Conservation (phyloP, 805 yeast genomes). For the Pichia scutulata region DNA sequence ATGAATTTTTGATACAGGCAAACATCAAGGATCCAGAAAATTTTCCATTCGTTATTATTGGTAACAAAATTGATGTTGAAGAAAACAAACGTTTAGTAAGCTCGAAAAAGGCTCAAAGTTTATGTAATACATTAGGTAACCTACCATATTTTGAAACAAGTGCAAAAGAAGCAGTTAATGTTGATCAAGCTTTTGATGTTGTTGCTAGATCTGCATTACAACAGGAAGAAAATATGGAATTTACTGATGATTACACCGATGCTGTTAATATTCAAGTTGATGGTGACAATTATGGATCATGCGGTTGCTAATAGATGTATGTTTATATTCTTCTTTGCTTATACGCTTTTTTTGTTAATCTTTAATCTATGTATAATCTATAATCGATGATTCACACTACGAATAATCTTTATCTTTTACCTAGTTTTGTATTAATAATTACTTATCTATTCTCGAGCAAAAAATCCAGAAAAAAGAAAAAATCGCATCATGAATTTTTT, state of each 20-base stretch:
- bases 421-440: neutral
- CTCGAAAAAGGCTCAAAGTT: slow-evolving; percentile 42
- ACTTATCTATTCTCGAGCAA: neutral
- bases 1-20: slow-evolving; percentile 90
- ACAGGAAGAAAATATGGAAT: slow-evolving; percentile 89
- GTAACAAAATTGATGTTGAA: slow-evolving; percentile 92
- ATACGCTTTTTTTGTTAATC: neutral
- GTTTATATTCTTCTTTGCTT: neutral
- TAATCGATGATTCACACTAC: neutral
- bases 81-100: slow-evolving; percentile 75
- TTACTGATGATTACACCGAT: slow-evolving; percentile 89
- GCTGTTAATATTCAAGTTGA: slow-evolving; percentile 93
- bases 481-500: neutral
- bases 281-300: slow-evolving; percentile 58
- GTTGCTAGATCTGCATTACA: slow-evolving; percentile 93
- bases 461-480: neutral
- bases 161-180: slow-evolving; percentile 94
- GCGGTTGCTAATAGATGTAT: slow-evolving; percentile 46
- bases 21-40: slow-evolving; percentile 89
- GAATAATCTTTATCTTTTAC: no score
- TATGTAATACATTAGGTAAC: slow-evolving; percentile 44
- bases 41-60: slow-evolving; percentile 92
- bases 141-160: slow-evolving; percentile 94
- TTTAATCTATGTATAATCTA: neutral
- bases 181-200: slow-evolving; percentile 92